Evolutionary conservation across 2,329 filamentous ascomycete genomes (phyloP).

Genomic region (Aspergillus udagawae): DNA sequence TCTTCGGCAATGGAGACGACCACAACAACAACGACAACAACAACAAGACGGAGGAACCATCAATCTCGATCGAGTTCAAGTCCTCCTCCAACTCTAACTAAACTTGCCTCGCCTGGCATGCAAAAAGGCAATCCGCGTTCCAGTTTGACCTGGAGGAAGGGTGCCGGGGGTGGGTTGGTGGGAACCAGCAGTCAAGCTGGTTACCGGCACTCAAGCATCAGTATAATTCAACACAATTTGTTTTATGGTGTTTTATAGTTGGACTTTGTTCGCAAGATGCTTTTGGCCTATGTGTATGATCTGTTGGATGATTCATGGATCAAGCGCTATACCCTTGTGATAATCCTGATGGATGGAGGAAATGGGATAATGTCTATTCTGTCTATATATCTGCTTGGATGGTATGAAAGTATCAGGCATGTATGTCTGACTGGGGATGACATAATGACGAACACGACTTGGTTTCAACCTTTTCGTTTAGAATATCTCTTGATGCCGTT

Average conservation of each 20-base stretch:
- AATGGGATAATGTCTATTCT: not conserved
- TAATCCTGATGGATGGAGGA: not conserved
- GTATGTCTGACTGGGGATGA: not conserved
- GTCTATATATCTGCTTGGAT: not conserved
- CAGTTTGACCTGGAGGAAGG: not conserved
- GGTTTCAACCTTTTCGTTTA: not conserved
- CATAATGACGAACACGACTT: not conserved
- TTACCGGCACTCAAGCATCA: not conserved
- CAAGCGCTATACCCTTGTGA: not conserved
- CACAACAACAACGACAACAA: not conserved
- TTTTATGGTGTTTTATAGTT: not conserved
- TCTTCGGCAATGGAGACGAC: not conserved
- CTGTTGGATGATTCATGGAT: not conserved
- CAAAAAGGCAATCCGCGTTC: not conserved
- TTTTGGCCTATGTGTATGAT: not conserved
- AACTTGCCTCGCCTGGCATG: not conserved
- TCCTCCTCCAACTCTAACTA: not conserved
- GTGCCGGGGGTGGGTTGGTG: not conserved
- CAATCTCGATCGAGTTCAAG: not conserved
- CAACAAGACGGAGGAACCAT: not conserved
- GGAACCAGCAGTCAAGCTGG: not conserved
- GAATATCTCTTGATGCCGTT: not conserved
- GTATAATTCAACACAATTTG: not conserved
- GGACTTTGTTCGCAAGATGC: not conserved
- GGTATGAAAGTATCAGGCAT: not conserved